Evolutionary conservation across 192 early-diverging fungal species (phyloP), one percentile per base, ranked within the genome.

Genomic region (Linnemannia schmuckeri): DNA sequence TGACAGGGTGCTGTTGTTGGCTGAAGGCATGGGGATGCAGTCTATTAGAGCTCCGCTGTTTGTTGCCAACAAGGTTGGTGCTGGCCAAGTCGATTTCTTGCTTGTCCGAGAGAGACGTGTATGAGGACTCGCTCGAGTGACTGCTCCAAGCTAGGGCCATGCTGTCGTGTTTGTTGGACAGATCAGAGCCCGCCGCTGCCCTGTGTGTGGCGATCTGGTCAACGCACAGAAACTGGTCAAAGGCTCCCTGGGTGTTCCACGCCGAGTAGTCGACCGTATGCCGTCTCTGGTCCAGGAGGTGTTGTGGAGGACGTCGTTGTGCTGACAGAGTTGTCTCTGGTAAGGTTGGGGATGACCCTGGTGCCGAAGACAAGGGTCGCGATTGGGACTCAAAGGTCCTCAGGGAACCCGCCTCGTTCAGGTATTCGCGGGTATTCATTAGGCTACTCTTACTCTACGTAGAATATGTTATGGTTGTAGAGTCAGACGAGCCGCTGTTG

Each of bases 251-350:
- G 7, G 44, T 22, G 4, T 24, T 35, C 63, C 61, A 82, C 33
- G 66, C 47, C 17, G 81, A 82, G 70, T 63, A 77, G 35, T 82
- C 75, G 37, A 82, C 44, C 24, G 70, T 82, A 33, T 77, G 81
- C 72, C 81, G 81, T 30, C 75, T 71, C 41, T 77, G 81, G 57
- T 82, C 81, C 27, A 66, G 8, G 18, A 66, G 55, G 35, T 80
- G 71, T 52, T 38, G 44, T 72, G 35, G 68, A 47, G 27, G 47
- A 24, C 30, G 30, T 15, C 40, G 37, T 27, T 72, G 52, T 73
- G 76, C 20, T 49, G 41, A 33, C 61, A 33, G n/a, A 66, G 30
- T 15, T 27, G 61, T 33, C 61, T 33, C 61, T 66, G 61, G 30
- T 33, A 66, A 66, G 33, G 27, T 33, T 71, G 70, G 24, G 7